These are phyloP conservation scores for Scopulariopsis brevicaulis DNA, from an alignment of 2,329 filamentous ascomycete species.

Conservation along the genomic window DNA sequence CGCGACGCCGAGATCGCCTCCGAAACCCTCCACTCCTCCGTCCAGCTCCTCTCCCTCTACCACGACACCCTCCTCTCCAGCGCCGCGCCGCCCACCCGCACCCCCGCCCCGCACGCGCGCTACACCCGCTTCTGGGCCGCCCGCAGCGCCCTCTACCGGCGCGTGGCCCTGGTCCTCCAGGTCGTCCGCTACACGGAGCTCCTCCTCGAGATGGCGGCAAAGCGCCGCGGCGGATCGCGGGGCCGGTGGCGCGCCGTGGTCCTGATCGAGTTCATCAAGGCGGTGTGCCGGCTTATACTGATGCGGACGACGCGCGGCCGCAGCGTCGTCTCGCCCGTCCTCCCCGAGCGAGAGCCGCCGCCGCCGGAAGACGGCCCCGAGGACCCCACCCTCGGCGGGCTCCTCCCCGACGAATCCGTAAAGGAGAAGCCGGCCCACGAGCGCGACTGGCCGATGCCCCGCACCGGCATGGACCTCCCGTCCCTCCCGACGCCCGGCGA, in stretches of 20 bases:
- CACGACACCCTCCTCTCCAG: slow-evolving; percentile 77
- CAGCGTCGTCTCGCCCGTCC: slow-evolving; percentile 68
- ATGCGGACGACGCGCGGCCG: slow-evolving; percentile 74
- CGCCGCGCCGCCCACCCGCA: slow-evolving; percentile 43
- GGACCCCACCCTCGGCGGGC: slow-evolving; percentile 15
- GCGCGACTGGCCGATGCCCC: slow-evolving; percentile 81
- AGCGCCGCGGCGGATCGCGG: slow-evolving; percentile 68
- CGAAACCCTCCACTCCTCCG: slow-evolving; percentile 78
- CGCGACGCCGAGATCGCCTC: slow-evolving; percentile 91
- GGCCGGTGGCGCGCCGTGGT: slow-evolving; percentile 81
- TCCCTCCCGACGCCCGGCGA: slow-evolving; percentile 70
- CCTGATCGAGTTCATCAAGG: slow-evolving; percentile 75
- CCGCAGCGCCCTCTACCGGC: slow-evolving; percentile 59
- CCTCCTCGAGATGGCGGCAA: slow-evolving; percentile 94
- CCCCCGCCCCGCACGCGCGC: slow-evolving; percentile 47
- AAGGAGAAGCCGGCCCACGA: slow-evolving; percentile 21
- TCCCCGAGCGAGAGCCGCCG: slow-evolving; percentile 77
- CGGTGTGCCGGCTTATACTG: slow-evolving; percentile 69
- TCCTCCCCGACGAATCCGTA: slow-evolving; percentile 12
- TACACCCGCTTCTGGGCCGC: slow-evolving; percentile 59
- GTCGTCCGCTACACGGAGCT: slow-evolving; percentile 92
- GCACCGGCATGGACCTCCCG: slow-evolving; percentile 78
- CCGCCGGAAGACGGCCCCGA: slow-evolving; percentile 31
- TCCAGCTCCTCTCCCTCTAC: slow-evolving; percentile 84
- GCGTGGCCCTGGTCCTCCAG: slow-evolving; percentile 72